These are phyloP conservation scores for Forsythia viridissima DNA, from an alignment of 257 asterid species.

Conservation along the genomic window DNA sequence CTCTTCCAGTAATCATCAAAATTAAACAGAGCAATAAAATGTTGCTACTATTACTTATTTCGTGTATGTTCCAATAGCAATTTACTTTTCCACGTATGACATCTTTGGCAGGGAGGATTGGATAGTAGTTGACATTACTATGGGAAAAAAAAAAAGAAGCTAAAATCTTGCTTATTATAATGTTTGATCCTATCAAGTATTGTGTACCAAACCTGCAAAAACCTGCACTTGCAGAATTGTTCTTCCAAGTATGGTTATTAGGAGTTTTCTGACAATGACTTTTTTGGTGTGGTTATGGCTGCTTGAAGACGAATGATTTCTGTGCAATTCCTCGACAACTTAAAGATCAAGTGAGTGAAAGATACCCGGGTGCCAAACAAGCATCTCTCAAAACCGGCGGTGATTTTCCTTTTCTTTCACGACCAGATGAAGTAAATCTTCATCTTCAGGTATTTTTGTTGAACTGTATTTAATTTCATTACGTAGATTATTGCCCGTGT, in stretches of 20 bases:
- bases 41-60: background rate
- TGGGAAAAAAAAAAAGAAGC: no score
- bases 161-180: no score
- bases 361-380: slow-evolving; percentile 88
- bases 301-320: slow-evolving; percentile 83
- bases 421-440: slow-evolving; percentile 95
- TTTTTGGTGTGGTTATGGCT: slow-evolving; percentile 24
- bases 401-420: slow-evolving; percentile 92
- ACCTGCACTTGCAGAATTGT: no score
- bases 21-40: background rate
- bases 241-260: background rate
- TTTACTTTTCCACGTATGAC: no score
- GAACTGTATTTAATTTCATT: no score
- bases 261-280: background rate
- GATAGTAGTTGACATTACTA: no score
- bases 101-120: no score
- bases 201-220: background rate
- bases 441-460: slow-evolving; percentile 79
- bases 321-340: slow-evolving; percentile 82
- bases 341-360: slow-evolving; percentile 84
- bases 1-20: background rate
- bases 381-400: slow-evolving; percentile 89
- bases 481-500: no score
- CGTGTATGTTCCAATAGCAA: no score
- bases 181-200: background rate